Evolutionary conservation across 129 eudicot species (phyloP).

Genomic region (carrot (Daucus carota)): DNA sequence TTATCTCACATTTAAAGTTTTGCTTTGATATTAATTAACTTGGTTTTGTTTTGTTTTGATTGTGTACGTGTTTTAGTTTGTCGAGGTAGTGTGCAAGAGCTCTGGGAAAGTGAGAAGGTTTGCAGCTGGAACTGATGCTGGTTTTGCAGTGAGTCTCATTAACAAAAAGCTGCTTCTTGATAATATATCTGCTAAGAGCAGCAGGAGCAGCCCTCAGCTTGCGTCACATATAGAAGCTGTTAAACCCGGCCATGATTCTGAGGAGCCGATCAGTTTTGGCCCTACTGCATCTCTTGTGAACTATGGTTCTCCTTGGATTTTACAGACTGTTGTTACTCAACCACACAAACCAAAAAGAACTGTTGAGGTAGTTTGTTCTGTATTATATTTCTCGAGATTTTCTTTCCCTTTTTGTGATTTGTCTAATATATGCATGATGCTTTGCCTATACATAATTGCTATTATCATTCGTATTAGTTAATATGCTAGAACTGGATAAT

Average conservation of each 20-base stretch:
- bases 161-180: conserved; percentile 27
- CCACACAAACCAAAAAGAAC: neutral
- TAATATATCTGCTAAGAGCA: neutral
- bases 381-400: neutral
- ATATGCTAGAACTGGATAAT: neutral
- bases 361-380: neutral
- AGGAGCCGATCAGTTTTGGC: conserved; percentile 68
- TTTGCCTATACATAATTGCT: neutral
- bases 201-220: conserved; percentile 25
- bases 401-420: neutral
- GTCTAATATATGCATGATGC: neutral
- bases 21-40: neutral
- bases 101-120: conserved; percentile 69
- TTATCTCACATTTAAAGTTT: neutral
- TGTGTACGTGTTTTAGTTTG: conserved; percentile 22
- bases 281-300: conserved; percentile 49
- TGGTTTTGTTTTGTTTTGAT: neutral
- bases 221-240: conserved; percentile 71
- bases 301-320: conserved; percentile 66
- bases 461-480: neutral
- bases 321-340: conserved; percentile 44
- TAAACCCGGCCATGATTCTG: conserved; percentile 40
- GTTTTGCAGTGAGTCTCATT: conserved; percentile 66
- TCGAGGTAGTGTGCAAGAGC: conserved; percentile 65
- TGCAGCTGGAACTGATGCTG: conserved; percentile 64